Evolutionary conservation across 371 early-diverging fungal genomes (phyloP).

Genomic region (Mucor racemosus): DNA sequence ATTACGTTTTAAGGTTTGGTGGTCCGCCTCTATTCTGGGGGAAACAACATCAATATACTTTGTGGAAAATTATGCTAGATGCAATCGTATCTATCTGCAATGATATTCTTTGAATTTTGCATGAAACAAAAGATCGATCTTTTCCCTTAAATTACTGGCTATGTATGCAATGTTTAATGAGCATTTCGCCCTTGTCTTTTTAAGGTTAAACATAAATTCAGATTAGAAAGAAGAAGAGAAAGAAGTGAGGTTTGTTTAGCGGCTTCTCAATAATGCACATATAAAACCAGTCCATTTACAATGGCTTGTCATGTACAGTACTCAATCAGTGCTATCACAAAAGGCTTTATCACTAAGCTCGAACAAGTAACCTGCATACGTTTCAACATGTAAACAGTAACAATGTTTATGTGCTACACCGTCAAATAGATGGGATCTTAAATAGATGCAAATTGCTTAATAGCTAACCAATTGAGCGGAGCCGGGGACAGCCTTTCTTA

Average conservation of each 20-base stretch:
- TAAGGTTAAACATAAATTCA: neutral
- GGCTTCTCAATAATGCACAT: neutral
- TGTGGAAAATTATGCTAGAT: neutral
- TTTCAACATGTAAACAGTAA: neutral
- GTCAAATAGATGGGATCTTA: conserved; percentile 1
- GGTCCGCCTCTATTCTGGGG: neutral
- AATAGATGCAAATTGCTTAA: conserved; percentile 8
- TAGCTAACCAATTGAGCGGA: conserved; percentile 13
- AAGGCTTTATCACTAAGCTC: neutral
- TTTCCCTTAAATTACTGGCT: neutral
- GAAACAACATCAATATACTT: neutral
- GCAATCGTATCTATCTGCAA: neutral
- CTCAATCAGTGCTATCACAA: neutral
- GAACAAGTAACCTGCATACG: neutral
- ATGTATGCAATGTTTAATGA: neutral
- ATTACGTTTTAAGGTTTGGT: neutral
- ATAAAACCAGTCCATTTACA: conserved; percentile 1
- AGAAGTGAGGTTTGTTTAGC: neutral
- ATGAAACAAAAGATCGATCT: neutral
- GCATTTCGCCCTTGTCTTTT: neutral
- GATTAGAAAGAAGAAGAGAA: neutral
- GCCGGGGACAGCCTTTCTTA: conserved; percentile 20
- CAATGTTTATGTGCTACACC: conserved; percentile 4
- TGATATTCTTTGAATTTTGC: neutral
- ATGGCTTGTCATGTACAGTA: neutral